These are phyloP conservation scores for Aegilops tauschii DNA, from an alignment of 176 grass and related monocot species.

Conservation along the genomic window DNA sequence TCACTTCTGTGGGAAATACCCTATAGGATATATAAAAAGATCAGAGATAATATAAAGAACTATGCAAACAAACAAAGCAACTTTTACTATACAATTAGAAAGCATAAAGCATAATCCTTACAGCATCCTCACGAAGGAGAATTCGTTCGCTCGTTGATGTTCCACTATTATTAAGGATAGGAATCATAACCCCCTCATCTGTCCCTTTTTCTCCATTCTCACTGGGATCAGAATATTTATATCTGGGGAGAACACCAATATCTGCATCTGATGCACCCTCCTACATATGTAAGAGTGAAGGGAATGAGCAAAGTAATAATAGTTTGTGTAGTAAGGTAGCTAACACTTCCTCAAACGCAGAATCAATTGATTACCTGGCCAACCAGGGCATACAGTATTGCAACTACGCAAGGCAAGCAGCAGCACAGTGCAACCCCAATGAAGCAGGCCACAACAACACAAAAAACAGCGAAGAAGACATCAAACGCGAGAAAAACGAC, in stretches of 20 bases:
- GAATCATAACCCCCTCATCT: slow-evolving; percentile 87
- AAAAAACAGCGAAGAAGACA: slow-evolving; percentile 85
- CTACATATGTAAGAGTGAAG: slow-evolving; percentile 34
- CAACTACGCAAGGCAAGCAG: slow-evolving; percentile 92
- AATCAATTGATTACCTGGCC: slow-evolving; percentile 58
- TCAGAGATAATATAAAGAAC: not conserved
- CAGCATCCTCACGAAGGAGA: slow-evolving; percentile 82
- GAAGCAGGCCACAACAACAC: slow-evolving; percentile 73
- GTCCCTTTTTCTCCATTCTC: slow-evolving; percentile 50
- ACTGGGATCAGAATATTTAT: slow-evolving; percentile 64
- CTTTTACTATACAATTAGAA: not conserved
- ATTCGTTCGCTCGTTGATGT: slow-evolving; percentile 65
- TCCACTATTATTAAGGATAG: slow-evolving; percentile 70
- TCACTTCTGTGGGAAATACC: not conserved
- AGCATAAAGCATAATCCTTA: slow-evolving; percentile 44
- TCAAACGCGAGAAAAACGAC: slow-evolving; percentile 88
- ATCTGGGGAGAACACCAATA: slow-evolving; percentile 79
- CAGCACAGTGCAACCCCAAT: slow-evolving; percentile 97
- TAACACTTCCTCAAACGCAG: not conserved
- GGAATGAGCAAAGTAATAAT: slow-evolving; percentile 12
- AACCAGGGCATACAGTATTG: slow-evolving; percentile 88
- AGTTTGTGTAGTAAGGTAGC: not conserved
- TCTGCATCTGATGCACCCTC: slow-evolving; percentile 96
- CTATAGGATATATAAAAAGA: not conserved
- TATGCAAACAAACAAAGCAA: not conserved